These are phyloP conservation scores for Penicillium aurantiogriseum DNA, from an alignment of 2,329 filamentous ascomycete species.

Conservation along the genomic window DNA sequence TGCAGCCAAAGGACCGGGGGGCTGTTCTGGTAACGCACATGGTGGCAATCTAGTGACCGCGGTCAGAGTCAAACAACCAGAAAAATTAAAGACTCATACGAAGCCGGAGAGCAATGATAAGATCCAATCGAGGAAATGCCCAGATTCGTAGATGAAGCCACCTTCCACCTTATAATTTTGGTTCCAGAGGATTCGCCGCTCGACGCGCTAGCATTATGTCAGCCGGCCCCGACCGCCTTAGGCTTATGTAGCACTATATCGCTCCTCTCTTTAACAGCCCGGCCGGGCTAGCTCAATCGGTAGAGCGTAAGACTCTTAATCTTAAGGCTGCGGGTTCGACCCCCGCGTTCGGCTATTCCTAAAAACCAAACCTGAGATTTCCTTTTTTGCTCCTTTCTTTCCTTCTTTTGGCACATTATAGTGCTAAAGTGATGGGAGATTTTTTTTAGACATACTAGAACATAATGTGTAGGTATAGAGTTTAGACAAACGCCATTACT, in stretches of 20 bases:
- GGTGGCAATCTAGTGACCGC: slow-evolving; percentile 35
- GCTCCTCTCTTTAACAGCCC: background rate
- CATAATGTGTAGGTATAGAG: background rate
- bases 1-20: slow-evolving; percentile 2
- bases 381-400: slow-evolving; percentile 7
- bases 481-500: background rate
- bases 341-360: slow-evolving; percentile 42
- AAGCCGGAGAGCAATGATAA: slow-evolving; percentile 10
- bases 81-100: slow-evolving; percentile 29
- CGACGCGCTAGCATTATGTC: slow-evolving; percentile 23
- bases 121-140: slow-evolving; percentile 12
- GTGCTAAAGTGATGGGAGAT: too few species aligned
- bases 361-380: slow-evolving; percentile 15
- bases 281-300: slow-evolving; percentile 51
- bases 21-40: slow-evolving; percentile 28
- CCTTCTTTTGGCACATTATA: background rate
- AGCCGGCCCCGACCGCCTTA: background rate
- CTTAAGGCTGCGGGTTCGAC: slow-evolving; percentile 47
- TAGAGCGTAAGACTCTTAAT: slow-evolving; percentile 52
- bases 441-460: background rate
- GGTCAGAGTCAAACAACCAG: slow-evolving; percentile 25
- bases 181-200: slow-evolving; percentile 26
- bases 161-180: slow-evolving; percentile 19
- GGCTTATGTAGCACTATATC: background rate
- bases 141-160: slow-evolving; percentile 24